Base-by-base conservation (phyloP, 2,329 filamentous ascomycete species). In the Aspergillus aculeatus region DNA sequence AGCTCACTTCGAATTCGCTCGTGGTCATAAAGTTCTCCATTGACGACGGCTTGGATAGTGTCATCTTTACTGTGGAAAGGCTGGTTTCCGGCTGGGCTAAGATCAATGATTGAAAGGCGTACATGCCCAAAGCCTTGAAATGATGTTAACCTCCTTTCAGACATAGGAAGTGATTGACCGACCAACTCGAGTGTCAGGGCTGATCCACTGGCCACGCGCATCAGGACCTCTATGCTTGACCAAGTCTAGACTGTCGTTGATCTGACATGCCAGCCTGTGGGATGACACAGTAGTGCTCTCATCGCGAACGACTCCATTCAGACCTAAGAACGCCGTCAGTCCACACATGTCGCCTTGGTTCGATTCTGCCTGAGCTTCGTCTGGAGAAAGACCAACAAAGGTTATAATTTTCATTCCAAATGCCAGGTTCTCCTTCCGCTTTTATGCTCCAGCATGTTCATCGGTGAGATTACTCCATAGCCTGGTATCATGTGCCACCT, bases 1-100 rank as follows among this genome's bases (percentile, higher is more conserved):
- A 80, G 69, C 11, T 75, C 65, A 6, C 64, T 64, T 24, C 81
- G 76, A 12, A 83, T 74, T 11, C 70, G 65, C 52, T 84, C 80
- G 59, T 80, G 75, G 64, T 83, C 81, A 67, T 86, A 86, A n/a
- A 86, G 75, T 68, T 86, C 84, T 29, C 84, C 84, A 59, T 84
- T 86, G 24, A 86, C 81, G n/a, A 86, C 79, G 1, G 82, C 83
- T 66, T 86, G 83, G 19, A 86, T 73, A 1, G 63, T 62, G 21
- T 70, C 68, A 16, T 77, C 69, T 10, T 65, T 58, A 62, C 74
- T 72, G 56, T 79, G 75, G 50, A 82, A 69, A 2, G 83, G 83
- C 63, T 84, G 83, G 4, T 69, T 66, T 1, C 80, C 83, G n/a
- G 70, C 69, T 0, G 77, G 69, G 7, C 76, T 78, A 0, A 84